phyloP scores from a whole-genome alignment of 2,329 filamentous ascomycete genomes.

The Eutypella sp. region DNA sequence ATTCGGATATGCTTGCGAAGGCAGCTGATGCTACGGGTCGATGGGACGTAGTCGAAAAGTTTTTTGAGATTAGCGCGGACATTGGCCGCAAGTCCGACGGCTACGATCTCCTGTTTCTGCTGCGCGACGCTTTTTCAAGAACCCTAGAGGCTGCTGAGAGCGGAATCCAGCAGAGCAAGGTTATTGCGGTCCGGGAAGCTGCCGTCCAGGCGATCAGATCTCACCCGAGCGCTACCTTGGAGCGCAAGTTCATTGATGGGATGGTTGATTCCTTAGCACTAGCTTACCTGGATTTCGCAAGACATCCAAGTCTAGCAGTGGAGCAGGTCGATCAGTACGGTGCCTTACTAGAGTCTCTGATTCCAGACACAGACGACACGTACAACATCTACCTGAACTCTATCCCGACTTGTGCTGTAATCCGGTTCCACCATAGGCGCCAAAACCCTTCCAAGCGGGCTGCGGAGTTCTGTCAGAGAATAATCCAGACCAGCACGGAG shows the following conservation, averaged over 20 bases:
- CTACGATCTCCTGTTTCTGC: slow-evolving; percentile 22
- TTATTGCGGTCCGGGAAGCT: slow-evolving; percentile 17
- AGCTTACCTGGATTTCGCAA: slow-evolving; percentile 22
- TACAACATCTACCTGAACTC: slow-evolving; percentile 15
- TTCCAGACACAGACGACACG: slow-evolving; percentile 17
- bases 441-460: slow-evolving; percentile 12
- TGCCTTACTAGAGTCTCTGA: slow-evolving; percentile 12
- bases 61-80: slow-evolving; percentile 20
- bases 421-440: slow-evolving; percentile 23
- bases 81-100: slow-evolving; percentile 17
- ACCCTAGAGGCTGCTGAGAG: slow-evolving; percentile 15
- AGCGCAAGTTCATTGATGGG: slow-evolving; percentile 14
- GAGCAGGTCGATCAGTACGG: slow-evolving; percentile 19
- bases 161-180: slow-evolving; percentile 12
- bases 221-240: slow-evolving; percentile 19
- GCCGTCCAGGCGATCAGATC: slow-evolving; percentile 18
- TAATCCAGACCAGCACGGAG: slow-evolving; percentile 21
- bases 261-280: slow-evolving; percentile 19
- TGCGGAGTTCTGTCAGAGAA: slow-evolving; percentile 13
- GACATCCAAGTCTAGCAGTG: slow-evolving; percentile 9
- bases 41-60: slow-evolving; percentile 23
- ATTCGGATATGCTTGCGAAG: slow-evolving; percentile 17
- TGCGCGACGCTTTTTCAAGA: slow-evolving; percentile 20
- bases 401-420: slow-evolving; percentile 17
- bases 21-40: slow-evolving; percentile 20